Evolutionary conservation across 805 yeast genomes (phyloP).

Genomic region (Kodamaea fukazawae): DNA sequence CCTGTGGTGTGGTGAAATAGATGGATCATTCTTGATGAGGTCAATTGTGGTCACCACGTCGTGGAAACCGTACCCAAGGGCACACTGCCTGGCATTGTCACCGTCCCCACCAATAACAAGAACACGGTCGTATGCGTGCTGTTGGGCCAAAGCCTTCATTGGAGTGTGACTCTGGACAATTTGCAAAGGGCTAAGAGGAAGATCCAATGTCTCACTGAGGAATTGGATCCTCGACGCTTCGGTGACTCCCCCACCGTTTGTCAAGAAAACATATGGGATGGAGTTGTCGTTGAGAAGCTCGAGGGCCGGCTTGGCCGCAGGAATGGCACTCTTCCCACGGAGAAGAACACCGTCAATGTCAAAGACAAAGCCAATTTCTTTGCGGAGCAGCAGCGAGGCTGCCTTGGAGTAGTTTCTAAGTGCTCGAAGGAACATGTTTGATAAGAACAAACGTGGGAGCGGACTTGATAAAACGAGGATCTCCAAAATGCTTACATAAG

Average conservation of each 20-base stretch:
- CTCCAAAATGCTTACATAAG: too few relatives aligned
- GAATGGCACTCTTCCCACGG: slow-evolving; percentile 67
- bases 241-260: slow-evolving; percentile 85
- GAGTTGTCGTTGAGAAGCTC: slow-evolving; percentile 47
- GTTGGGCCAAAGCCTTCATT: slow-evolving; percentile 54
- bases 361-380: slow-evolving; percentile 32
- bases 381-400: not conserved
- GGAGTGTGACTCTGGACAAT: slow-evolving; percentile 90
- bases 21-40: slow-evolving; percentile 53
- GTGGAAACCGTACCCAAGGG: slow-evolving; percentile 71
- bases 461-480: too few relatives aligned
- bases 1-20: slow-evolving; percentile 68
- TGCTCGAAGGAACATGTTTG: too few relatives aligned
- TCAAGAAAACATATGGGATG: slow-evolving; percentile 78
- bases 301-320: slow-evolving; percentile 62
- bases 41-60: slow-evolving; percentile 75
- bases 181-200: slow-evolving; percentile 55
- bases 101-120: slow-evolving; percentile 82
- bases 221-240: slow-evolving; percentile 60
- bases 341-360: slow-evolving; percentile 85
- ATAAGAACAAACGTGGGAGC: too few relatives aligned
- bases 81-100: slow-evolving; percentile 69
- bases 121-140: slow-evolving; percentile 52
- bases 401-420: not conserved
- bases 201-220: slow-evolving; percentile 45